phyloP scores from a whole-genome alignment of 2,329 filamentous ascomycete species.

The Fusarium succisae region DNA sequence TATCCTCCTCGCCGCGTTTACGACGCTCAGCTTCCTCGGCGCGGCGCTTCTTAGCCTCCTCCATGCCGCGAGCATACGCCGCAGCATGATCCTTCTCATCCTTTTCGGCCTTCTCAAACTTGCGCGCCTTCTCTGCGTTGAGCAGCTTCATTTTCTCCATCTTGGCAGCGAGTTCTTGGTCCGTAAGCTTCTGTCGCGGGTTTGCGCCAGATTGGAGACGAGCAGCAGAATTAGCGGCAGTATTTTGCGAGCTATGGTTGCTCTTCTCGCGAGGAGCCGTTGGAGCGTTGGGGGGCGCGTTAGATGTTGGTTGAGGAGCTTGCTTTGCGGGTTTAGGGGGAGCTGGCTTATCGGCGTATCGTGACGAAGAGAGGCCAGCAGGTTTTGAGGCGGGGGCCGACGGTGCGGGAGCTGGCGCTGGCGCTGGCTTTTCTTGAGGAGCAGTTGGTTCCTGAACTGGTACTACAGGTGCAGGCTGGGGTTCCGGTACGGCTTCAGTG shows the following conservation, averaged over 20 bases:
- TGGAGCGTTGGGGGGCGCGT: slow-evolving; percentile 46
- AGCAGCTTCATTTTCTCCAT: slow-evolving; percentile 70
- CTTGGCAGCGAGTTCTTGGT: slow-evolving; percentile 65
- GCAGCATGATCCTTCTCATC: slow-evolving; percentile 65
- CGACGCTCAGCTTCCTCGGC: slow-evolving; percentile 63
- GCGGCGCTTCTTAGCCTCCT: slow-evolving; percentile 62
- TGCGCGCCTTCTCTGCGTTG: slow-evolving; percentile 66
- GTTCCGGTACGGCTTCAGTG: slow-evolving; percentile 28
- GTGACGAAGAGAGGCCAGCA: slow-evolving; percentile 43
- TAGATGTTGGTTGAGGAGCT: slow-evolving; percentile 28
- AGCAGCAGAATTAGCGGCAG: slow-evolving; percentile 49
- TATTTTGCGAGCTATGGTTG: slow-evolving; percentile 38
- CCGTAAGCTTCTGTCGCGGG: slow-evolving; percentile 68
- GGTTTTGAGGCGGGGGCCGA: slow-evolving; percentile 24
- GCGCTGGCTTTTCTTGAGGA: slow-evolving; percentile 19
- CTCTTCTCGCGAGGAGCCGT: slow-evolving; percentile 44
- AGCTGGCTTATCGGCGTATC: slow-evolving; percentile 47
- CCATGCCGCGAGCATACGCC: slow-evolving; percentile 64
- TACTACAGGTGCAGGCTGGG: neutral
- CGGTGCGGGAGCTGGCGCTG: slow-evolving; percentile 14
- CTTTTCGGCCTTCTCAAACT: slow-evolving; percentile 66
- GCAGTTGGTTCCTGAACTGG: slow-evolving; percentile 3
- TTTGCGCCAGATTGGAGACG: slow-evolving; percentile 66
- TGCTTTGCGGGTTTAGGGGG: slow-evolving; percentile 28
- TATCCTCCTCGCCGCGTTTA: slow-evolving; percentile 61